Conservation (phyloP, 2,329 filamentous ascomycete species). For the Colletotrichum navitas region DNA sequence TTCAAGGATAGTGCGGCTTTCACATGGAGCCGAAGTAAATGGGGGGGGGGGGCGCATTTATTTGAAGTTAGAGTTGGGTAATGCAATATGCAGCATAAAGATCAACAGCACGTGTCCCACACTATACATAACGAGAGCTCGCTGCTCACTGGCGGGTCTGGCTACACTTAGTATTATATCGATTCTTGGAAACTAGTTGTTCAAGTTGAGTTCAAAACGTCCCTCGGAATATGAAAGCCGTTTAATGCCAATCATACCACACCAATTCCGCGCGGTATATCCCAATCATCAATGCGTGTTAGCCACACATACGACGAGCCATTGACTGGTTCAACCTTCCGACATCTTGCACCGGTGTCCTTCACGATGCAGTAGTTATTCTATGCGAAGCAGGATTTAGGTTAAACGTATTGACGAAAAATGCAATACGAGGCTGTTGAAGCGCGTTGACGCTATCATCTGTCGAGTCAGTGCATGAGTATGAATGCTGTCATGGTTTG, state of each 20-base stretch:
- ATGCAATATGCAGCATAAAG: conserved; percentile 3
- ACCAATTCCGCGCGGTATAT: background rate
- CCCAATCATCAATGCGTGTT: background rate
- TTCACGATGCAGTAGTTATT: background rate
- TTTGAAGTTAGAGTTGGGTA: background rate
- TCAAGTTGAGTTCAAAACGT: background rate
- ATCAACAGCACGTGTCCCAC: background rate
- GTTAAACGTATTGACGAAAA: background rate
- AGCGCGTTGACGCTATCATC: background rate
- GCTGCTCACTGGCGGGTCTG: background rate
- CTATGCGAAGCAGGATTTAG: too few relatives aligned
- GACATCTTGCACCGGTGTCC: background rate
- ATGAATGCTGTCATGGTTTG: background rate
- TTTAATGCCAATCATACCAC: background rate
- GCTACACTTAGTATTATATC: too few relatives aligned
- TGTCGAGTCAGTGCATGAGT: background rate
- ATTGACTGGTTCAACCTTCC: background rate
- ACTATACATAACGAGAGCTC: background rate
- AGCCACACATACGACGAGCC: background rate
- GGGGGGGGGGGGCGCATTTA: background rate
- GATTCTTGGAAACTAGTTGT: background rate
- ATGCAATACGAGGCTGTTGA: background rate
- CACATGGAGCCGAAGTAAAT: background rate
- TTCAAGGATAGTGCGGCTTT: background rate
- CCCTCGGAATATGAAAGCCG: background rate